phyloP scores from a whole-genome alignment of 768 basidiomycete species.

The Pleurotus giganteus region DNA sequence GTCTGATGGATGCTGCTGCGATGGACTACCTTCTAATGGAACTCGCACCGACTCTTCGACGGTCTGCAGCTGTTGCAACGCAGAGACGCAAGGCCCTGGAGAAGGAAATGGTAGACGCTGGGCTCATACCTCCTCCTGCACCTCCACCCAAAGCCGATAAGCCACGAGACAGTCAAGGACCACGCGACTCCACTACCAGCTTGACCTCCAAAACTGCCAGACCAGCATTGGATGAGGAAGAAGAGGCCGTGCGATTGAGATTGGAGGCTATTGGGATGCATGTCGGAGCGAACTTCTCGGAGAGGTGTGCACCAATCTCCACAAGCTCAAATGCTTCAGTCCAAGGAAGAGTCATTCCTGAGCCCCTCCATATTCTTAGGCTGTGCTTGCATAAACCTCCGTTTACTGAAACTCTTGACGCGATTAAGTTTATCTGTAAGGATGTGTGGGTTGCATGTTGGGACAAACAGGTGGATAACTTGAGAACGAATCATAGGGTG shows the following conservation, averaged over 20 bases:
- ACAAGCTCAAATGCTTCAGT: background rate
- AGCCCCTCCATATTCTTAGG: constrained; percentile 34
- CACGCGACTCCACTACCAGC: constrained; percentile 42
- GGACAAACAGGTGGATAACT: constrained; percentile 95
- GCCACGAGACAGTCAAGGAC: constrained; percentile 35
- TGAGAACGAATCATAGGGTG: constrained; percentile 92
- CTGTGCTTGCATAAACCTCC: constrained; percentile 72
- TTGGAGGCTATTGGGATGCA: constrained; percentile 84
- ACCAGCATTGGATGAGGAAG: constrained; percentile 54
- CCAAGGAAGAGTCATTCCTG: background rate
- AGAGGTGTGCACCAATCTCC: constrained; percentile 55
- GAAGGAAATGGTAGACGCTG: constrained; percentile 77
- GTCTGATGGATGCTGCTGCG: constrained; percentile 61
- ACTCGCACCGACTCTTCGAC: constrained; percentile 69
- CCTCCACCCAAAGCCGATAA: constrained; percentile 32
- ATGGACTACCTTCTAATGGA: constrained; percentile 90
- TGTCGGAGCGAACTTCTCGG: constrained; percentile 83
- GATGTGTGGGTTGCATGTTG: constrained; percentile 91
- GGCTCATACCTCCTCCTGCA: constrained; percentile 56
- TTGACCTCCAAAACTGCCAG: constrained; percentile 28
- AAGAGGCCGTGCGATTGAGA: constrained; percentile 64
- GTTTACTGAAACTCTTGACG: constrained; percentile 83
- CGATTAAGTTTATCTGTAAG: constrained; percentile 94
- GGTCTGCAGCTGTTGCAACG: constrained; percentile 71
- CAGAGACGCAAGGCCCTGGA: constrained; percentile 67